These are phyloP conservation scores for Claviceps capensis DNA, from an alignment of 2,329 filamentous ascomycete genomes.

Conservation along the genomic window DNA sequence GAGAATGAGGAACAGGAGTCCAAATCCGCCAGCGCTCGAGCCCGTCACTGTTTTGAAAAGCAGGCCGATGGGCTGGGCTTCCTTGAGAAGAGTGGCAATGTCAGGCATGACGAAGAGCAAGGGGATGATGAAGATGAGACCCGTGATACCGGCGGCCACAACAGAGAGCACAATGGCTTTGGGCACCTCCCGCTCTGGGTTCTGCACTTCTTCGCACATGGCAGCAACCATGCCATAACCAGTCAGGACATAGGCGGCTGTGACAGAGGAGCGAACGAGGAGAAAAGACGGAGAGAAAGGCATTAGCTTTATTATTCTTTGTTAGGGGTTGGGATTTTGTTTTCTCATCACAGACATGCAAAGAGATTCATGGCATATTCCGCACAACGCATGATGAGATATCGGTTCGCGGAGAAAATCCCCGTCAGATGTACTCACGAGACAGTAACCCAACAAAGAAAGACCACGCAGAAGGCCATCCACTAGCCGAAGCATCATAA, in stretches of 20 bases:
- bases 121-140: constrained; percentile 52
- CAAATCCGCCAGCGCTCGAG: constrained; percentile 59
- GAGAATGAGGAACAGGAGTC: constrained; percentile 60
- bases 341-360: too few species aligned
- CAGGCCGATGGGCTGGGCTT: constrained; percentile 61
- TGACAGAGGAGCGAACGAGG: not conserved
- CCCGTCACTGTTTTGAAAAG: constrained; percentile 67
- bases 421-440: constrained; percentile 22
- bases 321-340: too few species aligned
- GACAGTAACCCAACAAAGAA: constrained; percentile 43
- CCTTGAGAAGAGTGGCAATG: constrained; percentile 46
- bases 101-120: constrained; percentile 65
- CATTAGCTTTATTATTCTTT: not conserved
- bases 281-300: not conserved
- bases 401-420: not conserved
- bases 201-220: constrained; percentile 49
- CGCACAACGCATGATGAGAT: too few species aligned
- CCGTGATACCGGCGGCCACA: constrained; percentile 49
- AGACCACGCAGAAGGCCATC: constrained; percentile 53
- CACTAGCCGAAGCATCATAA: constrained; percentile 55
- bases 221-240: constrained; percentile 40
- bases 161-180: constrained; percentile 56
- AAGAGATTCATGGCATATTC: too few species aligned
- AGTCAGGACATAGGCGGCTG: constrained; percentile 26
- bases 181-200: constrained; percentile 47